Evolutionary conservation across 2,329 filamentous ascomycete genomes (phyloP).

Genomic region (Niveomyces coronatus): DNA sequence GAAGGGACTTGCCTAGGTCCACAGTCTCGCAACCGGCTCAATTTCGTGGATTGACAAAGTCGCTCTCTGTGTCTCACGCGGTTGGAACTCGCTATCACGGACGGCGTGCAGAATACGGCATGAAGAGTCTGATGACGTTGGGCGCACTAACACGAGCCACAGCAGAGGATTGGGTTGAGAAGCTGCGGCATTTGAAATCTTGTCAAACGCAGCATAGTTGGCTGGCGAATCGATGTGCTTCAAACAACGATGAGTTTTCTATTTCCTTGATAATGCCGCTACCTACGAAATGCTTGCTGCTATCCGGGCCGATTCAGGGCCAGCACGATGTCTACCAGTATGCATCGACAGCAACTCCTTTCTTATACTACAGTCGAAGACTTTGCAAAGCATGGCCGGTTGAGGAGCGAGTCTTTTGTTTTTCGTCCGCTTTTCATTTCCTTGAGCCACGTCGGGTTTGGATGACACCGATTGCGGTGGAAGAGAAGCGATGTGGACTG

Average conservation of each 20-base stretch:
- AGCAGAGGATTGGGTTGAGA: neutral
- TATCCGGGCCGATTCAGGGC: no score
- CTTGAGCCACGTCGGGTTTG: conserved; percentile 10
- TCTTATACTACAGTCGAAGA: neutral
- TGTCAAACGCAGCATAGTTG: conserved; percentile 1
- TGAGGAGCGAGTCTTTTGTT: conserved; percentile 6
- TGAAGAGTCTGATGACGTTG: no score
- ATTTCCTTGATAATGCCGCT: conserved; percentile 9
- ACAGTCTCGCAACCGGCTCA: no score
- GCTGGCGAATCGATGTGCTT: conserved; percentile 5
- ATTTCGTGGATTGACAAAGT: no score
- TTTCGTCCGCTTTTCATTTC: conserved; percentile 16
- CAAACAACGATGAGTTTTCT: conserved; percentile 9
- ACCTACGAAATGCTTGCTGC: no score
- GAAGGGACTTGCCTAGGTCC: no score
- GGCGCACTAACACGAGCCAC: neutral
- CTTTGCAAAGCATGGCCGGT: neutral
- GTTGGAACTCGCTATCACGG: neutral
- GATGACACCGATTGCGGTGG: conserved; percentile 10
- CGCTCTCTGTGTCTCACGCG: no score
- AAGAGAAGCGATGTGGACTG: conserved; percentile 7
- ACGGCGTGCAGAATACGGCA: neutral
- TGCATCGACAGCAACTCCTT: neutral
- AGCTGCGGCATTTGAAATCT: neutral
- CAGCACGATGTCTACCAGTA: neutral